These are phyloP conservation scores for Clavulina sp. DNA, from an alignment of 768 basidiomycete species.

Conservation along the genomic window DNA sequence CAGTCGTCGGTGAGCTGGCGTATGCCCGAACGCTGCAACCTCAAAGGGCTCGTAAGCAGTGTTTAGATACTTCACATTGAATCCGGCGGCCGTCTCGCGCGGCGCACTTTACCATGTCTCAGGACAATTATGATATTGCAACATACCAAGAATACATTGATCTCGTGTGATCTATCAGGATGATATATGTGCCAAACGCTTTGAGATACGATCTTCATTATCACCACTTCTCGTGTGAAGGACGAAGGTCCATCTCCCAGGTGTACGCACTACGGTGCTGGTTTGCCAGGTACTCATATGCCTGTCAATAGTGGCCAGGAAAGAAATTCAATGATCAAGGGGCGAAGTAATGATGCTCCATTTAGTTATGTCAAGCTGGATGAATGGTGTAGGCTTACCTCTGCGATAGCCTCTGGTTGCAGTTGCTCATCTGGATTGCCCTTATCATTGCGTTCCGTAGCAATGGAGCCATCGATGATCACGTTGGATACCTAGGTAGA, in stretches of 20 bases:
- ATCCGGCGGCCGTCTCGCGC: too few species aligned
- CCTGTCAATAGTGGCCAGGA: neutral
- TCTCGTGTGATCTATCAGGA: too few species aligned
- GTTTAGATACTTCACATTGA: too few species aligned
- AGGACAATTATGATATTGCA: too few species aligned
- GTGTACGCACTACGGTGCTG: constrained; percentile 14
- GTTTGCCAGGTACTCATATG: constrained; percentile 8
- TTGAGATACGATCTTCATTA: too few species aligned
- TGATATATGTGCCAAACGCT: too few species aligned
- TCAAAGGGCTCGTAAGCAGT: too few species aligned
- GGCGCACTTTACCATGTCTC: too few species aligned
- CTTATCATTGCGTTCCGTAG: constrained; percentile 27
- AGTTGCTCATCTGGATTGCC: constrained; percentile 32
- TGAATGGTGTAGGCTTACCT: constrained; percentile 22
- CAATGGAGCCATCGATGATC: constrained; percentile 23
- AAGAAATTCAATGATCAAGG: neutral
- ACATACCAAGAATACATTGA: too few species aligned
- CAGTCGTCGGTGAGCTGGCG: too few species aligned
- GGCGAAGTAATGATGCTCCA: neutral
- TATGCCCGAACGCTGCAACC: too few species aligned
- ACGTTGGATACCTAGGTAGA: constrained; percentile 32
- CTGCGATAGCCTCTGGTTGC: constrained; percentile 49
- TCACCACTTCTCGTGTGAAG: constrained; percentile 13
- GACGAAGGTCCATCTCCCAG: constrained; percentile 13
- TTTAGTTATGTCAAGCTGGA: neutral